Conservation (phyloP, 2,329 filamentous ascomycete species). For the Exophiala alcalophila region DNA sequence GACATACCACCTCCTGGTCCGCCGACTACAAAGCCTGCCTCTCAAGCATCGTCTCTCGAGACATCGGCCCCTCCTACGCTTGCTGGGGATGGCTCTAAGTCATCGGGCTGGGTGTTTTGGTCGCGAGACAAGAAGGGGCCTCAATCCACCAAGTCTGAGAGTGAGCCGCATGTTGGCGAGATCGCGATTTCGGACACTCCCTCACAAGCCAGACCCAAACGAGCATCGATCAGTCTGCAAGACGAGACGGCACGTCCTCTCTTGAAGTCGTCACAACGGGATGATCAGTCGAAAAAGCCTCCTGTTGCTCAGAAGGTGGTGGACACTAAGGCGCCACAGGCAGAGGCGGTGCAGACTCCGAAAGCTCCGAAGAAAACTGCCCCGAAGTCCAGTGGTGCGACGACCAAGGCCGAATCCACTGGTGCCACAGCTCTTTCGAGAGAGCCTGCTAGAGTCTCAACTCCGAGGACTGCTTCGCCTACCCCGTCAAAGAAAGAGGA, state of each 20-base stretch:
- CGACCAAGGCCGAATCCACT: constrained; percentile 25
- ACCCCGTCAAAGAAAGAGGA: constrained; percentile 33
- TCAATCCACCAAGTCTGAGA: constrained; percentile 14
- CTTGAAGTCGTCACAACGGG: constrained; percentile 9
- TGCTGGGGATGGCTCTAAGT: constrained; percentile 23
- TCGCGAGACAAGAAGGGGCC: constrained; percentile 28
- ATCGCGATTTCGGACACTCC: constrained; percentile 29
- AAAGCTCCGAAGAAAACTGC: constrained; percentile 32
- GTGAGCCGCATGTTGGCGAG: constrained; percentile 28
- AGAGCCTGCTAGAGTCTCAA: constrained; percentile 26
- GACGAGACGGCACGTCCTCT: constrained; percentile 14
- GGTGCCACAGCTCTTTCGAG: constrained; percentile 29
- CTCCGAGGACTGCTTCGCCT: constrained; percentile 27
- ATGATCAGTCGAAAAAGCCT: constrained; percentile 12
- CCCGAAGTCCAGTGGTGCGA: constrained; percentile 30
- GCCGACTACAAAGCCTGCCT: constrained; percentile 22
- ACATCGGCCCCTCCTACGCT: constrained; percentile 26
- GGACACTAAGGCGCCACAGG: constrained; percentile 7
- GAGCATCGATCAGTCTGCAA: constrained; percentile 31
- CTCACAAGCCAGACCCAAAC: constrained; percentile 31
- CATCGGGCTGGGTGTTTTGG: constrained; percentile 33
- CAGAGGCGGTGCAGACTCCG: constrained; percentile 20
- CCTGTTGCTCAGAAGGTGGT: constrained; percentile 4
- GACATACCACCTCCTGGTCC: constrained; percentile 21
- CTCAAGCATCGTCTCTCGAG: constrained; percentile 25